These are phyloP conservation scores for Ogataea naganishii DNA, from an alignment of 805 yeast species.

Conservation along the genomic window DNA sequence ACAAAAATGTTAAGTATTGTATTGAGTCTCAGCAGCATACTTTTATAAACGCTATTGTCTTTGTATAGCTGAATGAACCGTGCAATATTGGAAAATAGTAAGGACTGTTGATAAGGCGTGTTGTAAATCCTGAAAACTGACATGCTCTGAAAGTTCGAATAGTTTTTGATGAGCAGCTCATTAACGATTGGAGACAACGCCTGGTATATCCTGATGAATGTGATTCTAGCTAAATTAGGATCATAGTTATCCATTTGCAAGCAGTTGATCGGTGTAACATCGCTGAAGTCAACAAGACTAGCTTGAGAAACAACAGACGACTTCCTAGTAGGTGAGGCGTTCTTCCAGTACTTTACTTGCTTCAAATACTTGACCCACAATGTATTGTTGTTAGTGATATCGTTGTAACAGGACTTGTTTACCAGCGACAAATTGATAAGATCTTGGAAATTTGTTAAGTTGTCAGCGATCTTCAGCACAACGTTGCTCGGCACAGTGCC, in stretches of 20 bases:
- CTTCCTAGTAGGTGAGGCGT: background rate
- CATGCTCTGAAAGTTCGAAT: slow-evolving; percentile 23
- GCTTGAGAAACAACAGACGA: background rate
- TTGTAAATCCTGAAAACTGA: slow-evolving; percentile 20
- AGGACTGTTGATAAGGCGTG: slow-evolving; percentile 22
- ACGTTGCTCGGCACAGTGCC: slow-evolving; percentile 1
- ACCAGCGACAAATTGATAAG: slow-evolving; percentile 18
- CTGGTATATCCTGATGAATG: slow-evolving; percentile 18
- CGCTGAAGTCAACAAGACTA: slow-evolving; percentile 9
- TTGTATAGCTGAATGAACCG: slow-evolving; percentile 18
- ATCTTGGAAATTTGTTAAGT: slow-evolving; percentile 16
- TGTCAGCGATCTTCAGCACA: slow-evolving; percentile 12
- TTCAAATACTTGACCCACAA: slow-evolving; percentile 19
- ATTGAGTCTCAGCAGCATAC: slow-evolving; percentile 29
- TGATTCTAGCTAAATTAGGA: slow-evolving; percentile 14
- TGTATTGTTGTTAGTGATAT: slow-evolving; percentile 10
- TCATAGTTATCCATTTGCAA: slow-evolving; percentile 13
- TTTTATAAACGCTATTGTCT: slow-evolving; percentile 12
- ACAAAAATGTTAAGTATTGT: slow-evolving; percentile 61
- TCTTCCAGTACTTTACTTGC: slow-evolving; percentile 17
- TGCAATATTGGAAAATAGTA: slow-evolving; percentile 20
- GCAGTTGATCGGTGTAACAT: slow-evolving; percentile 18
- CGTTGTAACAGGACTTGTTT: slow-evolving; percentile 18
- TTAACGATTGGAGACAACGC: slow-evolving; percentile 20
- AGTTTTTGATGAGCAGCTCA: slow-evolving; percentile 23